phyloP scores from a whole-genome alignment of 805 yeast species.

The Suhomyces xylopsoci region DNA sequence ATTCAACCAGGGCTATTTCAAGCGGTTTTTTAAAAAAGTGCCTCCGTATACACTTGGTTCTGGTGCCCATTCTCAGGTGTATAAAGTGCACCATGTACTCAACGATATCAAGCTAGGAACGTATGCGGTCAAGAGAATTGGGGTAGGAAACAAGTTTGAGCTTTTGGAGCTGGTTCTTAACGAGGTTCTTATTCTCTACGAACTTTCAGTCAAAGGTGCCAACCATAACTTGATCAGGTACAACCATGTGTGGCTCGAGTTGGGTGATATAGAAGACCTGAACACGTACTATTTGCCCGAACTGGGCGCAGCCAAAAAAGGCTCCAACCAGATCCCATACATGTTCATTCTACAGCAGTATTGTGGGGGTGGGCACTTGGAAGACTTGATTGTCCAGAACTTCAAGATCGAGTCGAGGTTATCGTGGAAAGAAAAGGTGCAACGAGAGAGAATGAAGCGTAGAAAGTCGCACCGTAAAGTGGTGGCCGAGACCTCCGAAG shows the following conservation, averaged over 20 bases:
- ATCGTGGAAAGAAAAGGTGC: conserved; percentile 26
- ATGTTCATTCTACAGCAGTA: conserved; percentile 83
- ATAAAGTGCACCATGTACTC: conserved; percentile 77
- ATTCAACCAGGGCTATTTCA: conserved; percentile 80
- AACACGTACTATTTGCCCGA: conserved; percentile 22
- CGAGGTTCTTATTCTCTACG: conserved; percentile 73
- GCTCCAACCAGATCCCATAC: conserved; percentile 48
- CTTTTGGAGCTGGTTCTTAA: conserved; percentile 67
- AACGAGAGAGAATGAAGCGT: conserved; percentile 24
- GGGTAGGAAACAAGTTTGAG: conserved; percentile 73
- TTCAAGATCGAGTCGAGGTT: conserved; percentile 21
- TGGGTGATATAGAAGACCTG: conserved; percentile 53
- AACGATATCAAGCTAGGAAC: conserved; percentile 69
- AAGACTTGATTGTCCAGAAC: conserved; percentile 46
- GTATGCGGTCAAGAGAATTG: conserved; percentile 82
- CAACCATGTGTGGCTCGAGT: conserved; percentile 90
- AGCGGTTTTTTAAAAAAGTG: conserved; percentile 62
- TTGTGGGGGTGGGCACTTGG: conserved; percentile 86
- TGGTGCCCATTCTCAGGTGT: conserved; percentile 84
- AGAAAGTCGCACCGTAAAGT: conserved; percentile 6
- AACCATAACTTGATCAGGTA: conserved; percentile 68
- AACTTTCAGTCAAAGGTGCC: conserved; percentile 43
- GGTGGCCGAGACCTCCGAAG: not conserved
- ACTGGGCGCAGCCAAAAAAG: conserved; percentile 7
- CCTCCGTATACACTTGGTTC: conserved; percentile 59